A percentile compares a stretch with the other conserved stretches of the same genome.
Evolutionary conservation across 1,139 yeast genomes (phyloP).

Genomic region (Debaryomycetaceae sp.): DNA sequence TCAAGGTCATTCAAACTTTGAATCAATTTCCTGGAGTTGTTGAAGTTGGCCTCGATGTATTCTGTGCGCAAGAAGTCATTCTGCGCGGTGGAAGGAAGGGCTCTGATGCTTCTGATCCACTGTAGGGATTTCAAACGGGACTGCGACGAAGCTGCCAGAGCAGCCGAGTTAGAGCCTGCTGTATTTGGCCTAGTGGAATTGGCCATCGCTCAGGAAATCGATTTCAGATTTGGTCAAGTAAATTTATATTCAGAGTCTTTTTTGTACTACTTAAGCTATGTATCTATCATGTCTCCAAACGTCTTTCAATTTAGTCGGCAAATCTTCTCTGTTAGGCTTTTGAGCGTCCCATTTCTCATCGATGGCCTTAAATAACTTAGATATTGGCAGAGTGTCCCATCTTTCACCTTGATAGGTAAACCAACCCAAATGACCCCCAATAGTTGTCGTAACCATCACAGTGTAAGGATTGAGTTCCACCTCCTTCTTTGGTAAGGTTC

Average conservation of each 20-base stretch:
- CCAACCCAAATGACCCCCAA: slow-evolving; percentile 86
- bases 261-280: slow-evolving; percentile 3
- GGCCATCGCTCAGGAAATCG: not conserved
- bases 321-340: slow-evolving; percentile 11
- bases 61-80: slow-evolving; percentile 40
- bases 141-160: not conserved
- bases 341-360: slow-evolving; percentile 23
- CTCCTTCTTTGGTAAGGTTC: slow-evolving; percentile 58
- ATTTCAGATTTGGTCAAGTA: too few species aligned
- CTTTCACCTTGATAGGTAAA: slow-evolving; percentile 46
- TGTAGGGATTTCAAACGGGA: slow-evolving; percentile 9
- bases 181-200: not conserved
- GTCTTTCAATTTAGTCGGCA: slow-evolving; percentile 26
- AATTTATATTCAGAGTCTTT: not conserved
- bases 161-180: not conserved
- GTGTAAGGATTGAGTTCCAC: slow-evolving; percentile 66
- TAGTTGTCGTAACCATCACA: slow-evolving; percentile 59
- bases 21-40: slow-evolving; percentile 41
- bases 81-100: slow-evolving; percentile 37
- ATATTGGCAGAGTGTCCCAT: slow-evolving; percentile 49
- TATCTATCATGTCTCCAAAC: slow-evolving; percentile 33
- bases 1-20: slow-evolving; percentile 25
- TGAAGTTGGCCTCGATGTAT: slow-evolving; percentile 43
- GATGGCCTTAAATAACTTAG: slow-evolving; percentile 32
- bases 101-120: slow-evolving; percentile 35